Conservation (phyloP, 2,329 filamentous ascomycete species). For the Claviceps citrina region DNA sequence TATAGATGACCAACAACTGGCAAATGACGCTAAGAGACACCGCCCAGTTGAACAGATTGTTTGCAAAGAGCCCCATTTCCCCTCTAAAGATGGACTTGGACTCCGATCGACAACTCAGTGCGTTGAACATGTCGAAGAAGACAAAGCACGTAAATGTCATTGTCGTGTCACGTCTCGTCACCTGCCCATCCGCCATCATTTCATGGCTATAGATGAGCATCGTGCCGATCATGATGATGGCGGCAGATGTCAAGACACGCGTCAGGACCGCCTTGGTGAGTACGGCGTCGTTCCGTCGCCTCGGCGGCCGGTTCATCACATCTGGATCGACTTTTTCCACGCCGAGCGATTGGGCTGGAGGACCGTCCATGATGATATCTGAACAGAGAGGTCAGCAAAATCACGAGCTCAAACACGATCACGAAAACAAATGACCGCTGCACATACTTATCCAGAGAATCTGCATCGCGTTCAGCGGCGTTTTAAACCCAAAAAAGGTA, state of each 20-base stretch:
- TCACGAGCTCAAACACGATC: too few relatives aligned
- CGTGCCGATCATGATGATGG: conserved; percentile 84
- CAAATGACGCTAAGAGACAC: conserved; percentile 73
- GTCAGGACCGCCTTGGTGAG: conserved; percentile 71
- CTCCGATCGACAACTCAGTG: conserved; percentile 80
- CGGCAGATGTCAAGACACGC: conserved; percentile 73
- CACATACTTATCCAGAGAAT: conserved; percentile 95
- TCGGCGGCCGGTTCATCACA: conserved; percentile 79
- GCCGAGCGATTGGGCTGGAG: conserved; percentile 88
- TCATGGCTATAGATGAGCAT: conserved; percentile 82
- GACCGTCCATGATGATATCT: conserved; percentile 99
- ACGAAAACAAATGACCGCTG: too few relatives aligned
- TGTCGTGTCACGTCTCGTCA: conserved; percentile 88
- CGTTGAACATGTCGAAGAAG: conserved; percentile 99
- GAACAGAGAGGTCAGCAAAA: background rate
- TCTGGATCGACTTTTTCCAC: conserved; percentile 89
- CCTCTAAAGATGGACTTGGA: conserved; percentile 77
- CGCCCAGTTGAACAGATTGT: conserved; percentile 93
- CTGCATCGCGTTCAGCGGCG: conserved; percentile 96
- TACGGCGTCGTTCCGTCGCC: conserved; percentile 73
- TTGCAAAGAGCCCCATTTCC: conserved; percentile 69
- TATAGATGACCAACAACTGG: conserved; percentile 83
- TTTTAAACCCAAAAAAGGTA: conserved; percentile 83
- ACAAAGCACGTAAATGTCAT: conserved; percentile 99
- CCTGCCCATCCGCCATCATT: conserved; percentile 68